phyloP scores from a whole-genome alignment of 225 moss, liverwort and hornwort genomes.

The Sphagnum tenellum region DNA sequence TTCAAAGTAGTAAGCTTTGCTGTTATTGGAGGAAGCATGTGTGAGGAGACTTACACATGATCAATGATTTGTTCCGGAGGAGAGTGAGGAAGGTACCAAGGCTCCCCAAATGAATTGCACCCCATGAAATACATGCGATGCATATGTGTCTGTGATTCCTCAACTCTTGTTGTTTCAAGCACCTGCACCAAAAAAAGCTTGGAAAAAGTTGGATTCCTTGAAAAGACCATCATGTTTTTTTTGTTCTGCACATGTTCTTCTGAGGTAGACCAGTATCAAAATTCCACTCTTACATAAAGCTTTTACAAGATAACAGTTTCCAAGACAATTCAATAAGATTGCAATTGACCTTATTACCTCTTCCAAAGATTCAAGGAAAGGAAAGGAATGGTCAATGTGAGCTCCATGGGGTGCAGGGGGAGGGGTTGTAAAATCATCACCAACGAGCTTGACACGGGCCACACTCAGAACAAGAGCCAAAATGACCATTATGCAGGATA shows the following conservation, averaged over 20 bases:
- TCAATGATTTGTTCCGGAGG: constrained; percentile 94
- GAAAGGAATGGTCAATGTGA: constrained; percentile 88
- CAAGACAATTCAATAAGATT: not conserved
- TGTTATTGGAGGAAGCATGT: no score
- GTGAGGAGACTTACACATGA: constrained; percentile 58
- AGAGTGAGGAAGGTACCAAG: constrained; percentile 98
- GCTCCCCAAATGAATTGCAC: constrained; percentile 87
- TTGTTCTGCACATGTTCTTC: no score
- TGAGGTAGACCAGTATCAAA: no score
- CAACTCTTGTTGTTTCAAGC: constrained; percentile 82
- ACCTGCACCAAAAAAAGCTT: constrained; percentile 33
- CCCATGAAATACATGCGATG: constrained; percentile 97
- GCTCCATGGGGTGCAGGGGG: constrained; percentile 63
- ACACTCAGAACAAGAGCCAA: constrained; percentile 93
- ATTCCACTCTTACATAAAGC: no score
- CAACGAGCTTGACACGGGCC: constrained; percentile 87
- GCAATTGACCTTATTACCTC: constrained; percentile 35
- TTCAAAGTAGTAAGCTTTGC: no score
- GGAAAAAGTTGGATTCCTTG: no score
- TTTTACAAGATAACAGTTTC: no score
- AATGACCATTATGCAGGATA: constrained; percentile 74
- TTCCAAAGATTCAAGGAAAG: constrained; percentile 91
- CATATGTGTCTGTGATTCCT: constrained; percentile 93
- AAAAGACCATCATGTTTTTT: no score
- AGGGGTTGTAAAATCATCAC: constrained; percentile 95